Percentiles rank a stretch among this genome's conserved stretches.
Evolutionary conservation across 768 basidiomycete genomes (phyloP).

Genomic region (Fomitopsis serialis): DNA sequence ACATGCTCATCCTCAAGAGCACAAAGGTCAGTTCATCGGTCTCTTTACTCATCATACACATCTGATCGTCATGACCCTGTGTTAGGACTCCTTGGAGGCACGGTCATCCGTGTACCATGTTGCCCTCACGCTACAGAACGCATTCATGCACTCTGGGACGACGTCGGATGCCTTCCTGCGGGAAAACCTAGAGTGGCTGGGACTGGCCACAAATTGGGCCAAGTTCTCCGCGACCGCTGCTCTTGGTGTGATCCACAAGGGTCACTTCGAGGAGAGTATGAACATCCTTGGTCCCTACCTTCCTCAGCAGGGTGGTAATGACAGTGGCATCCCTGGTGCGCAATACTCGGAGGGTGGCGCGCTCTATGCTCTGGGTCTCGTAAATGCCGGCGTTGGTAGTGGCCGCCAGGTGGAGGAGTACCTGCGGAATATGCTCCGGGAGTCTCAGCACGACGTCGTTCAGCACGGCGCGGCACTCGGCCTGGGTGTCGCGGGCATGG

Average conservation of each 20-base stretch:
- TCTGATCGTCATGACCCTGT: not conserved
- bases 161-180: conserved; percentile 91
- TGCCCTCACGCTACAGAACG: conserved; percentile 92
- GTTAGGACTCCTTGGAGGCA: conserved; percentile 82
- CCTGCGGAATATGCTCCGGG: conserved; percentile 74
- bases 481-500: conserved; percentile 94
- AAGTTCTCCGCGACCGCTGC: conserved; percentile 98
- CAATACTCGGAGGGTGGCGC: conserved; percentile 94
- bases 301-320: conserved; percentile 64
- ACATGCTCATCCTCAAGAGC: conserved; percentile 85
- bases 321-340: conserved; percentile 71
- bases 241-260: conserved; percentile 96
- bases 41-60: not conserved
- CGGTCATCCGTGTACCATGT: conserved; percentile 97
- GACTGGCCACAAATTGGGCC: conserved; percentile 93
- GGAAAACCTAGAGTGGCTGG: conserved; percentile 96
- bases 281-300: conserved; percentile 92
- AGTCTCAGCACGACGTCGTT: conserved; percentile 77
- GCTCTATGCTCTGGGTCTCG: conserved; percentile 91
- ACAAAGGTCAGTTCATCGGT: conserved; percentile 59
- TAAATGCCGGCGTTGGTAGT: conserved; percentile 87
- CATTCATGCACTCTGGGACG: conserved; percentile 98
- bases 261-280: conserved; percentile 91
- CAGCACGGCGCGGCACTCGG: conserved; percentile 97
- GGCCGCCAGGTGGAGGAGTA: conserved; percentile 64